Evolutionary conservation across 305 asterid genomes (phyloP).

Genomic region (Fraxinus velutina): DNA sequence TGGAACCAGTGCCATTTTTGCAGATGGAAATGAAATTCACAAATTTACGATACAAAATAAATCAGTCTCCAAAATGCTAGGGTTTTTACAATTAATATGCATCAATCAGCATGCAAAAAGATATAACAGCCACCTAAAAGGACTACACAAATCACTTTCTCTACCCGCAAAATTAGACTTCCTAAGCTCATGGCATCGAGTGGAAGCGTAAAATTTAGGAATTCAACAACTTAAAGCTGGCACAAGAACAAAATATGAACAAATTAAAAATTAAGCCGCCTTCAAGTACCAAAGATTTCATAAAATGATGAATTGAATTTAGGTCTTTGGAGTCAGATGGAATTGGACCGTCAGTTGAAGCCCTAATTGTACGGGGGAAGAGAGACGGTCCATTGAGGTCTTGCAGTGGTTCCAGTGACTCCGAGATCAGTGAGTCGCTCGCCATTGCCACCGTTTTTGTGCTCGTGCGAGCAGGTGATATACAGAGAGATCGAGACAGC

Average conservation of each 20-base stretch:
- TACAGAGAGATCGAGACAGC: neutral
- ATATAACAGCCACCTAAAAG: neutral
- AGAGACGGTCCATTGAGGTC: constrained; percentile 46
- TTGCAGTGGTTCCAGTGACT: constrained; percentile 48
- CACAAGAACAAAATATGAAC: neutral
- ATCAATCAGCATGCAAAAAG: neutral
- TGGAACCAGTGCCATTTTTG: neutral
- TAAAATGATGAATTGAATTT: constrained; percentile 52
- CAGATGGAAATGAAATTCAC: neutral
- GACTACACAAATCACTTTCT: constrained; percentile 1
- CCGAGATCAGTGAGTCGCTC: constrained; percentile 28
- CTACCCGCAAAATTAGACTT: neutral
- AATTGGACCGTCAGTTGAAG: constrained; percentile 31
- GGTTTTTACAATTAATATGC: neutral
- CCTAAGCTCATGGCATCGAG: neutral
- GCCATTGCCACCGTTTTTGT: constrained; percentile 32
- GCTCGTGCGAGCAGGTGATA: constrained; percentile 17
- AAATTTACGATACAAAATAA: neutral
- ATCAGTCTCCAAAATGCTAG: constrained; percentile 5
- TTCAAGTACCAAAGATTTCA: constrained; percentile 62
- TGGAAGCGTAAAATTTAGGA: neutral
- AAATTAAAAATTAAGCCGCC: neutral
- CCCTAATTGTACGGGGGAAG: constrained; percentile 60
- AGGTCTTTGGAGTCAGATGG: constrained; percentile 46
- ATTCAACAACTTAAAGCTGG: constrained; percentile 15